Evolutionary conservation across 2,329 filamentous ascomycete genomes (phyloP).

Genomic region (Taxawa tesnikishii): DNA sequence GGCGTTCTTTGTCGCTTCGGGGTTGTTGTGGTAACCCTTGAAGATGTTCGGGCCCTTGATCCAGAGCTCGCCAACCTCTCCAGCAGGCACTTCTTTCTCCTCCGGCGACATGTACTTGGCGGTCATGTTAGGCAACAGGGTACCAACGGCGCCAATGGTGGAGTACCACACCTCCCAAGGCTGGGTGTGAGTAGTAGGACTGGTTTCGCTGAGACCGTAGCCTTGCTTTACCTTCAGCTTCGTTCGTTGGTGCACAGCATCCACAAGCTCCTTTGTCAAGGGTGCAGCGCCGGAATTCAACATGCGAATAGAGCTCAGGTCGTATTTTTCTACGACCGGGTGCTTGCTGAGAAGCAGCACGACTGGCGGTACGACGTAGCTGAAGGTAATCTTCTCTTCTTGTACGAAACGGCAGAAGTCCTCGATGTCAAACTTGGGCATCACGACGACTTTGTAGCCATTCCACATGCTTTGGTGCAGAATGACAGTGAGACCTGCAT

Average conservation of each 20-base stretch:
- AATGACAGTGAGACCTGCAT: constrained; percentile 54
- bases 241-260: constrained; percentile 61
- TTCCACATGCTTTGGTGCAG: constrained; percentile 55
- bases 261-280: constrained; percentile 66
- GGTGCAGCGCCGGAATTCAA: constrained; percentile 83
- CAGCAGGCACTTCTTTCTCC: constrained; percentile 48
- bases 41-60: constrained; percentile 72
- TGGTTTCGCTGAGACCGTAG: constrained; percentile 81
- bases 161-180: constrained; percentile 63
- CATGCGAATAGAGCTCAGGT: constrained; percentile 67
- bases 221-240: constrained; percentile 80
- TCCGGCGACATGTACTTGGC: constrained; percentile 62
- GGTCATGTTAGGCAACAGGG: constrained; percentile 64
- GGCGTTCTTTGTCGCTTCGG: constrained; percentile 55
- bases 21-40: constrained; percentile 64
- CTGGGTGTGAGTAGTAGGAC: constrained; percentile 62
- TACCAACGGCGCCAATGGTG: constrained; percentile 67
- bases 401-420: constrained; percentile 68
- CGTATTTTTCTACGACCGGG: constrained; percentile 65
- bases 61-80: constrained; percentile 48
- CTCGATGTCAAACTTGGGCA: constrained; percentile 72
- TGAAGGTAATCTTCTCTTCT: constrained; percentile 60
- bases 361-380: constrained; percentile 75
- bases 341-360: constrained; percentile 70
- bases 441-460: constrained; percentile 56